Base-by-base conservation (phyloP, 108 stramenopile genomes). In the Pseudonitzschia multistriata region DNA sequence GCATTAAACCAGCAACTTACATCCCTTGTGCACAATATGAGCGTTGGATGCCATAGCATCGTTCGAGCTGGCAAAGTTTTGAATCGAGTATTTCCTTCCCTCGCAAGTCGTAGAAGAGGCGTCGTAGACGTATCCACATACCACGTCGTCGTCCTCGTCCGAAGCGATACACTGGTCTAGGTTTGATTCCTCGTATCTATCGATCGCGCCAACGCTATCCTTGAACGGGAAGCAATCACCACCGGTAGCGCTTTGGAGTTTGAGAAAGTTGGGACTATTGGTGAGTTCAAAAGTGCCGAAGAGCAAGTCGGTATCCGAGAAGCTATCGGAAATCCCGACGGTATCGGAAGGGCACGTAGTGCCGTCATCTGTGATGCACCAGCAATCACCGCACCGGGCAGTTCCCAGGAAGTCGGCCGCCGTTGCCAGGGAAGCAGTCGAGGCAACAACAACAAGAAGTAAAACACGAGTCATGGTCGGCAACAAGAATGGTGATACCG, bases 91-190 rank as follows among this genome's bases (percentile, higher is more conserved):
- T 10, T 53, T 35, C 21, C 73, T 39, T 30, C 53, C 62, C 1
- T 33, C 19, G 36, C 78, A 74, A n/a, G 63, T 40, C n/a, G 71
- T 49, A 25, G 55, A 47, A 5, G 56, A 57, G 7, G 40, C 5
- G 30, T 72, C 59, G 52, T 69, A 79, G 7, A 62, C 62, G 48
- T 48, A 79, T 3, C 52, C 78, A 47, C 78, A 79, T 0, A 79
- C 78, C 24, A 52, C 30, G 14, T 36, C 22, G 7, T 45, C 66
- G 11, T 11, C 28, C 2, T 36, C 48, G 0, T 53, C 52, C 24
- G 66, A 45, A 31, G 48, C 24, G 35, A 40, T 36, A 49, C 77
- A 78, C 34, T 54, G 65, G 0, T 53, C 56, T 19, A 53, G 25
- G 10, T 49, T 19, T 2, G 74, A 57, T 69, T 78, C 63, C 13